Evolutionary conservation across 148 eudicot genomes (phyloP), one percentile per base, ranked within the genome.

Genomic region (Rhododendron kiyosumense): DNA sequence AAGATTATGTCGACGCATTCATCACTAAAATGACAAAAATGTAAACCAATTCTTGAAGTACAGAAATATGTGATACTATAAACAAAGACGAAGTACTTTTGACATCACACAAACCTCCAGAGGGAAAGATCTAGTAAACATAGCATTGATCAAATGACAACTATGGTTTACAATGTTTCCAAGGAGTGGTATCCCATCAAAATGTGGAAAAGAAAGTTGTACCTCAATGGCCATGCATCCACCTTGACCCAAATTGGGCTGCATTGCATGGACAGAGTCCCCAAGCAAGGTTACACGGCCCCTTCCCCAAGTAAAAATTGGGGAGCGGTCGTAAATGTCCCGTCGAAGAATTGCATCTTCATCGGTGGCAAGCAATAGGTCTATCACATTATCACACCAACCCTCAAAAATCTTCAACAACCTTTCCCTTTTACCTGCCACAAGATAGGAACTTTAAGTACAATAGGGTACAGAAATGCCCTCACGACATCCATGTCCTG

Each of bases 141-240:
- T 20, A 73, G 41, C 14, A n/a, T 20, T 9, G 28, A 84, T 36
- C 34, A 28, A 84, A 49, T 3, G 57, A 30, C 12, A 69, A 54
- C 41, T 51, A 45, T 67, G 18, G 3, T 32, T 46, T 69, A 32
- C 28, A 18, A 84, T 28, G 46, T 20, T 34, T 83, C 52, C 46
- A 10, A 8, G 52, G 59, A 30, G 24, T 71, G 28, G n/a, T 48
- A 73, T 74, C 26, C 51, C n/a, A 59, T 20, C 76, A 69, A 24
- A 3, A 83, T 30, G 30, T 71, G 51, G 77, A 22, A 59, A 78
- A 86, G 36, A 15, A 85, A 84, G 18, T 7, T 76, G 30, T 90
- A 96, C 99, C 98, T 97, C 98, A 84, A 97, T 97, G 85, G 99
- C 99, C 99, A 96, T 97, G 85, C 98, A 97, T 71, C 99, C 99